Conservation (phyloP, 441 rosid species). For the Isatis lusitanica region DNA sequence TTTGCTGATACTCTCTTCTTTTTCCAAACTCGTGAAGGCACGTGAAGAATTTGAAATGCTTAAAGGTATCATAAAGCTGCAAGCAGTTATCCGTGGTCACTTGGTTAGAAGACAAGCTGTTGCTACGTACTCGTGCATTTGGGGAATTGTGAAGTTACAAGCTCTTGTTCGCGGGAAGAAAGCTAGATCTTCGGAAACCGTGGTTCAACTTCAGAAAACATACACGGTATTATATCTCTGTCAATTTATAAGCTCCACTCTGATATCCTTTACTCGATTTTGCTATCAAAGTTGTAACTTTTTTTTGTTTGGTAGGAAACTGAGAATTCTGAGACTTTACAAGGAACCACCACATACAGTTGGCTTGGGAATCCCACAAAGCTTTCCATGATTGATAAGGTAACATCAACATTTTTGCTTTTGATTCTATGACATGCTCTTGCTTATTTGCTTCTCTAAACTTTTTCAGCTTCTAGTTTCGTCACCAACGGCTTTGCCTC, state of each 20-base stretch:
- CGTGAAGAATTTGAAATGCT: conserved; percentile 51
- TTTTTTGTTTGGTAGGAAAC: conserved; percentile 40
- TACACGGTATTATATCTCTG: conserved; percentile 33
- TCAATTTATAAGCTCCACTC: background rate
- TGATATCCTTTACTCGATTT: background rate
- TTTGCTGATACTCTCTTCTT: conserved; percentile 9
- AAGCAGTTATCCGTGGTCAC: conserved; percentile 68
- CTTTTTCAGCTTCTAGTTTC: conserved; percentile 63
- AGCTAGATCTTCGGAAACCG: conserved; percentile 50
- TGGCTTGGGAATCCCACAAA: conserved; percentile 46
- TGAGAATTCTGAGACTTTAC: conserved; percentile 36
- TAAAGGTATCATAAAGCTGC: conserved; percentile 57
- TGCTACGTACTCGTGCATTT: conserved; percentile 61
- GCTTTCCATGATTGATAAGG: conserved; percentile 61
- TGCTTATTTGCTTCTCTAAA: conserved; percentile 13
- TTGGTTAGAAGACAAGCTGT: conserved; percentile 73
- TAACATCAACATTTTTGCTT: conserved; percentile 28
- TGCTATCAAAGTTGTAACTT: background rate
- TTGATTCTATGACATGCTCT: background rate
- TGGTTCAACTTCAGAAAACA: conserved; percentile 41
- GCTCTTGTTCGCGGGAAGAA: conserved; percentile 54
- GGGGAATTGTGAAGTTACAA: conserved; percentile 61
- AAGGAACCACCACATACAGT: conserved; percentile 32
- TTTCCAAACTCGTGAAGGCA: conserved; percentile 17
- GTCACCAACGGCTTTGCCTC: conserved; percentile 45